Evolutionary conservation across 2,329 filamentous ascomycete genomes (phyloP).

Genomic region (Fusarium heterosporum): DNA sequence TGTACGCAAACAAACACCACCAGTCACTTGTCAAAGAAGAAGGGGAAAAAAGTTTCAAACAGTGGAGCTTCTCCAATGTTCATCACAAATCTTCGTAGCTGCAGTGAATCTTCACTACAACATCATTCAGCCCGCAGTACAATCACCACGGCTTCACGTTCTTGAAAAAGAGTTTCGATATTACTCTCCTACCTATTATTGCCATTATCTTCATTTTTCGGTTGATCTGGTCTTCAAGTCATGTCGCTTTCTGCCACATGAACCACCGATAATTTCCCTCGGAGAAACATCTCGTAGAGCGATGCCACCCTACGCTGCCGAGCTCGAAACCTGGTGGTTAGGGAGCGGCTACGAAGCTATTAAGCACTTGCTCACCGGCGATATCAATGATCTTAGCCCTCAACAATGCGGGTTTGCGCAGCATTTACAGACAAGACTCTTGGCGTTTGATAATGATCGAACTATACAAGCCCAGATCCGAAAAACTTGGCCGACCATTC

Average conservation of each 20-base stretch:
- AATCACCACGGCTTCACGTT: background rate
- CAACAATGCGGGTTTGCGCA: conserved; percentile 52
- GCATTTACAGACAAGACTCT: conserved; percentile 47
- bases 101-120: background rate
- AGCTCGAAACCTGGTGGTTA: conserved; percentile 54
- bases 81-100: background rate
- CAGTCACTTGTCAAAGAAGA: background rate
- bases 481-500: conserved; percentile 37
- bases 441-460: conserved; percentile 49
- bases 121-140: background rate
- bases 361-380: conserved; percentile 41
- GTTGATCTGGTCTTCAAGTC: background rate
- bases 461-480: conserved; percentile 35
- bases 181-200: background rate
- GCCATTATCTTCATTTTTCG: background rate
- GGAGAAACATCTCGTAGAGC: background rate
- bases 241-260: background rate
- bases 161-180: conserved; percentile 1
- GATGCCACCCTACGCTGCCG: conserved; percentile 50
- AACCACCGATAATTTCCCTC: background rate
- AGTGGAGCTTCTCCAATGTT: background rate
- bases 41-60: background rate
- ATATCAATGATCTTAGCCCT: conserved; percentile 30
- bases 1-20: conserved; percentile 14
- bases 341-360: conserved; percentile 44